phyloP scores from a whole-genome alignment of 441 rosid species.

The Syzygium malaccense region DNA sequence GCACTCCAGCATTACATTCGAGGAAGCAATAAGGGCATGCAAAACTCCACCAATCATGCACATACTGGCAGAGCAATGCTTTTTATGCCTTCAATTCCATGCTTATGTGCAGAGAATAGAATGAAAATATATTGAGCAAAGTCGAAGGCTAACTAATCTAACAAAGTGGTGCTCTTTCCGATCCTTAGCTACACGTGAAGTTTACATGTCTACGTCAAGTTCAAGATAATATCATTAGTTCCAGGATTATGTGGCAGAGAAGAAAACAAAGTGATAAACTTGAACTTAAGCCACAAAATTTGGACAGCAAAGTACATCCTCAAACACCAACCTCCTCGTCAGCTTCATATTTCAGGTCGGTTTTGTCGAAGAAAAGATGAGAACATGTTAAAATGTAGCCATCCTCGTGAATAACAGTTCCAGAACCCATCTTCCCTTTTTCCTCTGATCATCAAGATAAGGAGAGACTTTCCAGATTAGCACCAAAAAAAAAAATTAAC shows the following conservation, averaged over 20 bases:
- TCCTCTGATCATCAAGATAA: background rate
- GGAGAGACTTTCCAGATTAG: background rate
- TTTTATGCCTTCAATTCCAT: background rate
- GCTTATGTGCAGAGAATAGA: background rate
- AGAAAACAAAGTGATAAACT: background rate
- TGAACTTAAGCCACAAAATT: background rate
- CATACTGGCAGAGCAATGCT: background rate
- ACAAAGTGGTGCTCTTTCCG: background rate
- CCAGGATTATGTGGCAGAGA: background rate
- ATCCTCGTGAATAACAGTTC: background rate
- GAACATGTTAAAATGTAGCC: background rate
- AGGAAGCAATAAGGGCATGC: background rate
- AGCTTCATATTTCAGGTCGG: background rate
- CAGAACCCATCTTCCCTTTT: background rate
- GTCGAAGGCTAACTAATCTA: background rate
- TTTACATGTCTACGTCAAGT: background rate
- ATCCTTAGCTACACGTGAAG: background rate
- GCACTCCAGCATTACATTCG: background rate
- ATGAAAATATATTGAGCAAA: background rate
- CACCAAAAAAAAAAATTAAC: background rate
- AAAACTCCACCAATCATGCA: background rate
- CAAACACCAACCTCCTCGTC: background rate
- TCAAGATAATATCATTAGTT: background rate
- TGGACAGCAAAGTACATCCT: background rate
- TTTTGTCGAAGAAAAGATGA: background rate